Base-by-base conservation (phyloP, 345 rosid species). In the Conringia planisiliqua region DNA sequence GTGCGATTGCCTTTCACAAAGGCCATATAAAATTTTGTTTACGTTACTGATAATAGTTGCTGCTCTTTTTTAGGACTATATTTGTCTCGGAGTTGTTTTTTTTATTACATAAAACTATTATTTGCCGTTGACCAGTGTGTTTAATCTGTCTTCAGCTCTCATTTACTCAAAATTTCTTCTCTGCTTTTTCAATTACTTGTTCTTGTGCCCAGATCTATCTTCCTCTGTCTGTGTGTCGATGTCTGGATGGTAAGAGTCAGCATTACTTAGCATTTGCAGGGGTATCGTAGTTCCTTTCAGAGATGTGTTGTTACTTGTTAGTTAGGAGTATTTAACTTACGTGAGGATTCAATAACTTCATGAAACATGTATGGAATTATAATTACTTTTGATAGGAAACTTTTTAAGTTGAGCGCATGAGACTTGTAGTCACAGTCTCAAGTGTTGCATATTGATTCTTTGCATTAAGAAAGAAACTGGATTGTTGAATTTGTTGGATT, bases 41-140 rank as follows among this genome's bases (percentile, higher is more conserved):
- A 52, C 76, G 59, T 78, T 80, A 61, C 66, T 75, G 74, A 77
- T 59, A 44, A 70, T 72, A 58, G 70, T 62, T 66, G 51, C 38
- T 76, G 73, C 76, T 72, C 67, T 81, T 80, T 74, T 85, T 73
- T 88, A 79, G 89, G 80, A 82, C 64, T 67, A 66, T 63, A 72
- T 77, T 29, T 81, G 47, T 70, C 48, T 73, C 20, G 75, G 76
- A 83, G 82, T 81, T 78, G 27, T 71, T 75, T 59, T 81, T 67
- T 55, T 4, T 14, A 17, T 51, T 76, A 62, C 16, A 52, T 69
- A 52, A 29, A 61, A 59, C 82, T 85, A 56, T 81, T 78, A 68
- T 71, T 60, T 72, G 56, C 17, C 55, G 30, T 22, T 68, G 75
- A 68, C 58, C 36, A 20, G 33, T 75, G 32, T 68, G 36, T 81